phyloP scores from a whole-genome alignment of 768 basidiomycete species.

The Suillus weaverae region DNA sequence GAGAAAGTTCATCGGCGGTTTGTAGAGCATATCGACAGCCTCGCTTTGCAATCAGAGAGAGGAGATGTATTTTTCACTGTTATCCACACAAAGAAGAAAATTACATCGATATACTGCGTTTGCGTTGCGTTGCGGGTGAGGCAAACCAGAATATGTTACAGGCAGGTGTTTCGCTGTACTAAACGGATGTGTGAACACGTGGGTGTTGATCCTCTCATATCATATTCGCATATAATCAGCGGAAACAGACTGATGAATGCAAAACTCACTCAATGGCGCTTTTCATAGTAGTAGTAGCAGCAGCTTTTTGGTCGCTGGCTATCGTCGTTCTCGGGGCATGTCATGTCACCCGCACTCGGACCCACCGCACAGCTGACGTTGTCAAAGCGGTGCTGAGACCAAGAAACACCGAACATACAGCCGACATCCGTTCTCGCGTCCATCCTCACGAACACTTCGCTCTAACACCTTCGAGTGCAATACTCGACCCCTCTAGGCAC shows the following conservation, averaged over 20 bases:
- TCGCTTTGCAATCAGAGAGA: background rate
- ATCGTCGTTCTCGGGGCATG: background rate
- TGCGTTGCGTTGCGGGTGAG: background rate
- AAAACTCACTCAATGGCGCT: background rate
- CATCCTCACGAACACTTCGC: slow-evolving; percentile 1
- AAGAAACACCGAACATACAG: background rate
- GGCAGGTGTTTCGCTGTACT: background rate
- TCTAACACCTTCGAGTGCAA: background rate
- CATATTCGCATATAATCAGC: background rate
- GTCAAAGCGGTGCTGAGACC: background rate
- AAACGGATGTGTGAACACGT: background rate
- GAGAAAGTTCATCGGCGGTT: background rate
- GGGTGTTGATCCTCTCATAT: no score
- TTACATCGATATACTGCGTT: background rate
- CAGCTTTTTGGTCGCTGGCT: background rate
- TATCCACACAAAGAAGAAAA: background rate
- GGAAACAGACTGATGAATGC: background rate
- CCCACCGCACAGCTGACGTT: background rate
- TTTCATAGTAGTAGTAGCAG: background rate
- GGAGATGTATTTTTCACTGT: background rate
- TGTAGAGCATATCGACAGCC: background rate
- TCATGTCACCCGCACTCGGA: background rate
- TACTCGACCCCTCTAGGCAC: background rate
- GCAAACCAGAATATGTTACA: background rate
- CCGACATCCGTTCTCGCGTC: slow-evolving; percentile 1